A percentile compares a stretch with the other conserved stretches of the same genome.
Evolutionary conservation across 2,329 filamentous ascomycete genomes (phyloP).

Genomic region (Cladosporium halotolerans): DNA sequence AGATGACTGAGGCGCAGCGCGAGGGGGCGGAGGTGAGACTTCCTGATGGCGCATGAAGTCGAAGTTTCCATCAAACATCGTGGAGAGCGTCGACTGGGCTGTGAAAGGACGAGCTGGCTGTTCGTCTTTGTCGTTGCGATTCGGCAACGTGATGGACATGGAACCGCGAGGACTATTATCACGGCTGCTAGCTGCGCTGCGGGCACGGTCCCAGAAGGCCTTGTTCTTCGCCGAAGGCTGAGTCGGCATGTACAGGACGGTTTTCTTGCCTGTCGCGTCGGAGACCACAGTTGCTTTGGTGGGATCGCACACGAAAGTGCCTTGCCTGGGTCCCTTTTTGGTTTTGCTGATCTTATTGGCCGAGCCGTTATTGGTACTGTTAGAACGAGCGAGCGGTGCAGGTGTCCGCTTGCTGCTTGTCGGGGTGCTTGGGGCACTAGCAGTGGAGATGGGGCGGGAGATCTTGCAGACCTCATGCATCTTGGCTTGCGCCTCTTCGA

Average conservation of each 20-base stretch:
- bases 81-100: constrained; percentile 28
- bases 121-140: constrained; percentile 2
- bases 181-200: constrained; percentile 23
- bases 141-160: constrained; percentile 6
- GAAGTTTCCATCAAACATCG: constrained; percentile 29
- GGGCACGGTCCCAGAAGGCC: constrained; percentile 28
- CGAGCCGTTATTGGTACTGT: constrained; percentile 18
- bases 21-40: constrained; percentile 27
- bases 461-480: constrained; percentile 17
- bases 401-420: constrained; percentile 14
- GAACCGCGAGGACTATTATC: constrained; percentile 27
- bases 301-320: constrained; percentile 25
- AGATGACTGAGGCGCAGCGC: not conserved
- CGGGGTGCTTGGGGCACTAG: constrained; percentile 5
- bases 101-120: constrained; percentile 25
- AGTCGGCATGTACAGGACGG: constrained; percentile 17
- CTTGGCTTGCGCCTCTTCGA: constrained; percentile 17
- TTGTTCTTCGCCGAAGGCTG: constrained; percentile 19
- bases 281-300: constrained; percentile 18
- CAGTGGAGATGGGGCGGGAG: not conserved
- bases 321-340: constrained; percentile 18
- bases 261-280: constrained; percentile 15
- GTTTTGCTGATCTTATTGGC: constrained; percentile 15
- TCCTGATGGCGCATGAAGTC: constrained; percentile 39
- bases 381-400: constrained; percentile 16